Evolutionary conservation across 2,329 filamentous ascomycete species (phyloP).

Genomic region (Emmonsiellopsis sp.): DNA sequence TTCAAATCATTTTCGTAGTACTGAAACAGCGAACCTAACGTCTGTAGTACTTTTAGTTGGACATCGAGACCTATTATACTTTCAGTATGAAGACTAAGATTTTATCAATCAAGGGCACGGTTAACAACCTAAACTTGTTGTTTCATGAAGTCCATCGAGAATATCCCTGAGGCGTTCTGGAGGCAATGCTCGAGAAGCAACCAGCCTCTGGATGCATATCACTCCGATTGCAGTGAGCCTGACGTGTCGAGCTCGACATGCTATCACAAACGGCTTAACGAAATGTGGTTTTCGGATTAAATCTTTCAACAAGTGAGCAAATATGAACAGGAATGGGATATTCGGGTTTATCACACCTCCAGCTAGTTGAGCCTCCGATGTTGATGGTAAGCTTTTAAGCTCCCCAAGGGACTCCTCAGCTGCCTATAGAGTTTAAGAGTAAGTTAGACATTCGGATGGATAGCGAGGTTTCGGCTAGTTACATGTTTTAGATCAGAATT

Average conservation of each 20-base stretch:
- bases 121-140: slow-evolving; percentile 56
- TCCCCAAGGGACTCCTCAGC: slow-evolving; percentile 91
- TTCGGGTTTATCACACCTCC: slow-evolving; percentile 44
- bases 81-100: slow-evolving; percentile 14
- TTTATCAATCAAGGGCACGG: background rate
- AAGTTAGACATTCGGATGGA: slow-evolving; percentile 8
- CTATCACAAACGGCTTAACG: slow-evolving; percentile 86
- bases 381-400: slow-evolving; percentile 63
- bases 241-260: slow-evolving; percentile 79
- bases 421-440: slow-evolving; percentile 46
- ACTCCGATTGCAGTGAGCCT: slow-evolving; percentile 85
- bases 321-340: slow-evolving; percentile 4
- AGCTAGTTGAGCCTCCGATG: slow-evolving; percentile 66
- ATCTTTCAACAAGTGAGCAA: slow-evolving; percentile 47
- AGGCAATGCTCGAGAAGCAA: slow-evolving; percentile 71
- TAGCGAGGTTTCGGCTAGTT: slow-evolving; percentile 5
- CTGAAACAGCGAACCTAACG: slow-evolving; percentile 77
- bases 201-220: slow-evolving; percentile 78
- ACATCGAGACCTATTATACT: slow-evolving; percentile 58
- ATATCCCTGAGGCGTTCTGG: slow-evolving; percentile 73
- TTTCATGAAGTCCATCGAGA: slow-evolving; percentile 77
- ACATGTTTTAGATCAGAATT: slow-evolving; percentile 76
- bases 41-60: slow-evolving; percentile 91
- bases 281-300: slow-evolving; percentile 73
- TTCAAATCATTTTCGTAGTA: slow-evolving; percentile 78